A percentile compares a stretch with the other conserved stretches of the same genome.
These are phyloP conservation scores for Metahyphopichia silvanorum DNA, from an alignment of 805 yeast species.

Conservation along the genomic window DNA sequence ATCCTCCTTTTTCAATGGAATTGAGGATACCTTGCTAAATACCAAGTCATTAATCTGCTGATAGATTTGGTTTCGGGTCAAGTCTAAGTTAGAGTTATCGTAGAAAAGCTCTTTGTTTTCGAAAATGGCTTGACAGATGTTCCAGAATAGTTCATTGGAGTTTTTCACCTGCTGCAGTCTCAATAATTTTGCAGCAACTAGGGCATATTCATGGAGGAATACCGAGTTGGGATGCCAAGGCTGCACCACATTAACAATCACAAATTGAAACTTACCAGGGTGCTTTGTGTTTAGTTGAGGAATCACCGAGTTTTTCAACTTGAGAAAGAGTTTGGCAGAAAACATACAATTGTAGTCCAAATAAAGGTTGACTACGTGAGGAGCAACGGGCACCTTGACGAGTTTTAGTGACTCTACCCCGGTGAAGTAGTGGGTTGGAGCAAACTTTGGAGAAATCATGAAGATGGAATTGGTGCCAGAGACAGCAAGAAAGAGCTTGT, in stretches of 20 bases:
- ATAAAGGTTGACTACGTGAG: constrained; percentile 57
- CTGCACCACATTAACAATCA: constrained; percentile 71
- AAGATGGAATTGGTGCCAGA: too few species aligned
- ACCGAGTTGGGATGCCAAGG: constrained; percentile 87
- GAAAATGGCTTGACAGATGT: constrained; percentile 54
- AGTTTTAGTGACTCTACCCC: constrained; percentile 13
- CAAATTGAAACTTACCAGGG: constrained; percentile 54
- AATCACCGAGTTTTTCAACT: constrained; percentile 49
- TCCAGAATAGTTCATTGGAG: constrained; percentile 34
- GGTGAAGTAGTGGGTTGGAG: constrained; percentile 32
- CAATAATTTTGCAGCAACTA: constrained; percentile 70
- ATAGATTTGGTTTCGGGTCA: constrained; percentile 56
- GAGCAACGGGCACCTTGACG: constrained; percentile 13
- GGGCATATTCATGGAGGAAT: constrained; percentile 63
- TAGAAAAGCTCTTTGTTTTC: constrained; percentile 52
- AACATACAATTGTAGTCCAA: constrained; percentile 80
- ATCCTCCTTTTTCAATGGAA: constrained; percentile 27
- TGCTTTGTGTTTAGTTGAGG: constrained; percentile 47
- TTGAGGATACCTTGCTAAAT: constrained; percentile 15
- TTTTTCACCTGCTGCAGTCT: constrained; percentile 16
- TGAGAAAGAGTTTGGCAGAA: constrained; percentile 60
- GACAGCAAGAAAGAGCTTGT: too few species aligned
- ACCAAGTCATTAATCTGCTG: constrained; percentile 47
- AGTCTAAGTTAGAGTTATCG: constrained; percentile 56
- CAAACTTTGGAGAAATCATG: constrained; percentile 43